Percentiles rank a stretch among this genome's conserved stretches.
These are phyloP conservation scores for Pestalotiopsis sp. DNA, from an alignment of 2,329 filamentous ascomycete genomes.

Conservation along the genomic window DNA sequence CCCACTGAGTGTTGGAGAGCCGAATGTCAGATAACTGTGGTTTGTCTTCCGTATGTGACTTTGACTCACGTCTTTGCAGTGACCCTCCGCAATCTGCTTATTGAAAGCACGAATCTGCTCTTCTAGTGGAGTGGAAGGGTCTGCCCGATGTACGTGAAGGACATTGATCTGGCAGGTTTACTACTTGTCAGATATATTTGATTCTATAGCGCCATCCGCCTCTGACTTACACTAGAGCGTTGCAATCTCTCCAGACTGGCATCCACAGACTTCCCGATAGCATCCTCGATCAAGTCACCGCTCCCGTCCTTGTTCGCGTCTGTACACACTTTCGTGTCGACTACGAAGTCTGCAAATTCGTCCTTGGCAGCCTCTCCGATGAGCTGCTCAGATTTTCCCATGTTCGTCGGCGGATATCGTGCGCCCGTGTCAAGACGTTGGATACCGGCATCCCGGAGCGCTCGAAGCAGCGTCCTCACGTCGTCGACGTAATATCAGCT, in stretches of 20 bases:
- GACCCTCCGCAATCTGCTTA: not conserved
- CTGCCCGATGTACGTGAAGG: not conserved
- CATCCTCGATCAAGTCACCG: not conserved
- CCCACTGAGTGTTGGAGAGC: not conserved
- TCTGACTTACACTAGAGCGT: not conserved
- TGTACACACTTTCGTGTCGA: not conserved
- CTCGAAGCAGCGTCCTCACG: not conserved
- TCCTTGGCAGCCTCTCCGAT: not conserved
- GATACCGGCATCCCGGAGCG: not conserved
- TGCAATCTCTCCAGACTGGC: not conserved
- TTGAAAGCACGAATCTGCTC: not conserved
- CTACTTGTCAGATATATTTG: no score
- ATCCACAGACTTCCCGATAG: not conserved
- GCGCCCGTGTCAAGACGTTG: not conserved
- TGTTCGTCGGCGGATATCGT: not conserved
- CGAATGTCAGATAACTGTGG: not conserved
- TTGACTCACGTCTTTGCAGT: not conserved
- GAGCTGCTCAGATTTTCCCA: not conserved
- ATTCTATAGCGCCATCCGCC: fast-evolving
- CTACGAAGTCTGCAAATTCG: not conserved
- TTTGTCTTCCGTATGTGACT: not conserved
- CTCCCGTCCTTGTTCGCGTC: not conserved
- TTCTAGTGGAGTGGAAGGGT: not conserved
- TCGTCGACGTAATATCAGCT: not conserved
- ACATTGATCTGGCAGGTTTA: not conserved